A percentile compares a stretch with the other conserved stretches of the same genome.
Conservation (phyloP, 1,284 basidiomycete species). For the Clitocybe nebularis region DNA sequence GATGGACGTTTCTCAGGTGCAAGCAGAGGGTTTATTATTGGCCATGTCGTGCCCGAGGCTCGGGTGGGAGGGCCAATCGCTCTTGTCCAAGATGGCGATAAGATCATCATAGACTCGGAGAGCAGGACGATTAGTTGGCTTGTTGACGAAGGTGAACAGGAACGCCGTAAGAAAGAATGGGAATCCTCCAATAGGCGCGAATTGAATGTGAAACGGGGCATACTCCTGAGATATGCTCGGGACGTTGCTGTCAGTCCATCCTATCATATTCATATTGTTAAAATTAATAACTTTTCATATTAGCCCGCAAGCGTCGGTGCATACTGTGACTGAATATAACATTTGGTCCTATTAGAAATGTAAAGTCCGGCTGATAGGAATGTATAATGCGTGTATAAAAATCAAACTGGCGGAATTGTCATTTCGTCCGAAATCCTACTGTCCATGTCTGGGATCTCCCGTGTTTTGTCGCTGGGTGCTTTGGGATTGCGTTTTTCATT, state of each 20-base stretch:
- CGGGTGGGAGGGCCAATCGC: slow-evolving; percentile 93
- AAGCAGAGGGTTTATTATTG: slow-evolving; percentile 53
- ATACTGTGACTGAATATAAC: slow-evolving; percentile 60
- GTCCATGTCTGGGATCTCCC: too few species aligned
- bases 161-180: slow-evolving; percentile 72
- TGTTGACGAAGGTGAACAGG: slow-evolving; percentile 79
- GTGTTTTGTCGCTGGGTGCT: too few species aligned
- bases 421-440: too few species aligned
- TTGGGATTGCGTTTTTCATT: too few species aligned
- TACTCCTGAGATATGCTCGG: slow-evolving; percentile 72
- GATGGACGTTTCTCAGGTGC: slow-evolving; percentile 94
- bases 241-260: slow-evolving; percentile 68
- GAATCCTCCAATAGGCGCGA: slow-evolving; percentile 55
- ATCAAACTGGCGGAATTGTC: too few species aligned
- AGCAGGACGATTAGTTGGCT: slow-evolving; percentile 79
- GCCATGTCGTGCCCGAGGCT: slow-evolving; percentile 93
- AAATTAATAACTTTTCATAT: slow-evolving; percentile 6
- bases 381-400: background rate
- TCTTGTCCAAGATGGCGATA: slow-evolving; percentile 89
- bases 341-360: background rate
- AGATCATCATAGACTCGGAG: slow-evolving; percentile 78
- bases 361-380: background rate
- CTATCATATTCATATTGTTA: background rate
- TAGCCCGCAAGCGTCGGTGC: slow-evolving; percentile 74
- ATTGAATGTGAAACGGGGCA: slow-evolving; percentile 69